Evolutionary conservation across 345 rosid species (phyloP), one percentile per base, ranked within the genome.

Genomic region (Erucastrum elatum): DNA sequence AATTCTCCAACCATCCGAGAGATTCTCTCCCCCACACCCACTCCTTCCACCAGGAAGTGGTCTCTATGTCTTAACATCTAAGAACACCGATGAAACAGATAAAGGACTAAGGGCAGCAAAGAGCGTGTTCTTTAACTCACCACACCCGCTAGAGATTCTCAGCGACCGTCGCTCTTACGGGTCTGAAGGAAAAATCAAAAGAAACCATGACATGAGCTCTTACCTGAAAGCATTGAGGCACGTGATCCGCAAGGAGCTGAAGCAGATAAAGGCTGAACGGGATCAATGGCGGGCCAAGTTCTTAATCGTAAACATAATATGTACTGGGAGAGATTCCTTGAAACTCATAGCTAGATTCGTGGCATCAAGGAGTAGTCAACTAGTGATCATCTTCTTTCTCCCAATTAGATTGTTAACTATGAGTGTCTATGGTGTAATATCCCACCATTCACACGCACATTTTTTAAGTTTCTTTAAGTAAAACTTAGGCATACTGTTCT

Each of bases 101-200:
- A 89, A 87, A 84, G 79, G 84, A 61, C 89, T 96, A 67, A 81
- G 51, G 4, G 91, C 94, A 8, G 99, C 99, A 12, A 84, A 85
- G 80, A 86, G 69, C 53, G 80, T 84, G 41, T 96, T 93, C 87
- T 82, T 96, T 44, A 93, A 93, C 79, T 89, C 99, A 8, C 99
- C 99, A n/a, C 99, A 96, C 72, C 99, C 99, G 2, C 86, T 93
- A 6, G 99, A 96, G 87, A 93, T 93, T 82, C 86, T 96, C 33
- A 88, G 96, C 12, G 98, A 96, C 59, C 87, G 91, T 30, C 56
- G 84, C 12, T 92, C 99, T 17, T 96, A 96, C 65, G 99, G 98
- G 51, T 85, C 96, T 0, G 94, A 86, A 74, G 99, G 98, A 62
- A 83, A 88, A 81, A 91, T 96, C 75, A 88, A 86, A 56, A 88